Base-by-base conservation (phyloP, 2,329 filamentous ascomycete genomes). In the Colletotrichum simmondsii region DNA sequence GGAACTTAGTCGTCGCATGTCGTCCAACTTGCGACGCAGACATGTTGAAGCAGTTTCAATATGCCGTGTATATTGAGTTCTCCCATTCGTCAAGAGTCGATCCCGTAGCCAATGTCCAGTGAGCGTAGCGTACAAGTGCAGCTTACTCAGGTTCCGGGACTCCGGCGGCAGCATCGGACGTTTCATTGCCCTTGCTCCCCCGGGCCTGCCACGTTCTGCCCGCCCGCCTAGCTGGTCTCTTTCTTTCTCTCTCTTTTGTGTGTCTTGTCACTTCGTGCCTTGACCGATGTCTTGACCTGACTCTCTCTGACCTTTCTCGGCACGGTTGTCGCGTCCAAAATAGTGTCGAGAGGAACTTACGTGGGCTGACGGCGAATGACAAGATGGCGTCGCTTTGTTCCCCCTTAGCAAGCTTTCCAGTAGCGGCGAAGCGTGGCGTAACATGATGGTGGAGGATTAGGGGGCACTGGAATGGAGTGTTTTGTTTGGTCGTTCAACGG, bases 1-100 rank as follows among this genome's bases (percentile, higher is more conserved):
- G 42, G 59, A 60, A 56, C 70, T 16, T 56, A 59, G 37, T 28
- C 59, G 65, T 72, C 70, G 70, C 65, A 69, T 64, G 32, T 69
- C 26, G 69, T 37, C 26, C 61, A 60, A 57, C 28, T 37, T 64
- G 69, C 65, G 58, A 69, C 52, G 54, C 60, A 32, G 42, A 19
- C 52, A 62, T 52, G 24, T 22, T 26, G 54, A 60, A 24, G 28
- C 60, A 60, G 70, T 72, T 70, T 70, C 70, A 72, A 60, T 69
- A 46, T 54, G 11, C 24, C 24, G 24, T 52, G 32, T 14, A 11
- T 37, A 11, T 26, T 26, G 8, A n/a, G 19, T 16, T 28, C 46
- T 37, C 46, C 12, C n/a, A 52, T 59, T 49, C 19, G 42, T 22
- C 19, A 3, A 49, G 42, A 22, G 19, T n/a, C 42, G 19, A 49